Base-by-base conservation (phyloP, 257 asterid genomes). In the Nicotiana paniculata region DNA sequence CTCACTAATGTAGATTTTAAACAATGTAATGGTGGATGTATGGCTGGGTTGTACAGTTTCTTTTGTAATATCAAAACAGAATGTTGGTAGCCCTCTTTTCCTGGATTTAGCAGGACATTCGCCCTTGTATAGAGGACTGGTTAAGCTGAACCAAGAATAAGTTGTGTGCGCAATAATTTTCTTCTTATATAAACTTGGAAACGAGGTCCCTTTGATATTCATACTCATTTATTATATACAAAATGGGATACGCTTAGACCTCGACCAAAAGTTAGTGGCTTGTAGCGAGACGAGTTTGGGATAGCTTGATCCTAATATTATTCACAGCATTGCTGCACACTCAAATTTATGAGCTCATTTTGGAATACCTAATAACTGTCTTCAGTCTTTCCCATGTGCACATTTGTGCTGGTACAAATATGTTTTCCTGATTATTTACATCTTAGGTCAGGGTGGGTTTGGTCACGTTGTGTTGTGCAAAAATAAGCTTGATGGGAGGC, bases 401-500 rank as follows among this genome's bases (percentile, higher is more conserved):
- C 4, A 43, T 21, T 26, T 81, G n/a, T 33, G 83, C 63, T 33
- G 61, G 24, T 33, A 77, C 9, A 55, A 53, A 57, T 35, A 67
- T 83, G 28, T 63, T 33, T 30, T 72, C 58, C 16, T 77, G 81
- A 76, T 51, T 46, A 9, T 74, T 79, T 76, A 72, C 87, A 79
- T 84, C 77, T 77, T 89, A 95, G 99, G 98, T 79, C 99, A 90
- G 83, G 99, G 99, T 83, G 99, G 99, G 80, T 96, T 94, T 89
- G 99, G 99, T 84, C 97, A 91, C 59, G 99, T 96, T 80, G 95
- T 96, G 85, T 84, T 96, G 77, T 96, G 99, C 92, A 94, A 93
- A 91, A 96, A 96, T 90, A 96, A 96, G 92, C 88, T 94, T 77
- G 99, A 96, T 85, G 99, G 99, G 70, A 86, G 98, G 81, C 99